Evolutionary conservation across 768 basidiomycete genomes (phyloP).

Genomic region (Gloeophyllum trabeum): DNA sequence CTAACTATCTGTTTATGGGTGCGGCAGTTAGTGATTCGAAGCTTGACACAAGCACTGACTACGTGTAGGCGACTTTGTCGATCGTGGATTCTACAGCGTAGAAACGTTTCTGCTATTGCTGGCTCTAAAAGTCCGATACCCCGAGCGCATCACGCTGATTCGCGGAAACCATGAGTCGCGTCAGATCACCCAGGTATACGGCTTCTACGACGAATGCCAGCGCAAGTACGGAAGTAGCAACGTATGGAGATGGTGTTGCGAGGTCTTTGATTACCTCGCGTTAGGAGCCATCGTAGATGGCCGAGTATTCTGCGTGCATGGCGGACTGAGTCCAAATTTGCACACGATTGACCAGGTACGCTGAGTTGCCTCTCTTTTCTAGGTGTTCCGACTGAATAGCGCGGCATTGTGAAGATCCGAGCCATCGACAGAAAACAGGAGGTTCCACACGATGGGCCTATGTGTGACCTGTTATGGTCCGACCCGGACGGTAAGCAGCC

Average conservation of each 20-base stretch:
- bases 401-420: slow-evolving; percentile 78
- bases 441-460: slow-evolving; percentile 95
- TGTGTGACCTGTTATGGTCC: slow-evolving; percentile 99
- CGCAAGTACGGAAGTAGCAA: slow-evolving; percentile 89
- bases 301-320: slow-evolving; percentile 94
- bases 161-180: slow-evolving; percentile 96
- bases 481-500: slow-evolving; percentile 80
- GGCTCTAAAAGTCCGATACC: slow-evolving; percentile 94
- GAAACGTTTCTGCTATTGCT: slow-evolving; percentile 93
- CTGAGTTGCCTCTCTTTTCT: slow-evolving; percentile 2
- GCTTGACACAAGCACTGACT: slow-evolving; percentile 1
- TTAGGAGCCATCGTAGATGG: slow-evolving; percentile 96
- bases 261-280: slow-evolving; percentile 95
- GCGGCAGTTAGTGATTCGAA: slow-evolving; percentile 15
- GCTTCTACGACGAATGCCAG: slow-evolving; percentile 94
- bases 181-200: slow-evolving; percentile 94
- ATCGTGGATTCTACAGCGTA: slow-evolving; percentile 93
- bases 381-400: not conserved
- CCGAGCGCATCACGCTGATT: slow-evolving; percentile 93
- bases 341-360: slow-evolving; percentile 81
- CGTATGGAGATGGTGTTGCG: slow-evolving; percentile 98
- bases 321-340: slow-evolving; percentile 86
- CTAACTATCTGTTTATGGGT: slow-evolving; percentile 97
- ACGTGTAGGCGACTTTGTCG: slow-evolving; percentile 88
- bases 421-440: slow-evolving; percentile 94